Percentiles rank a stretch among this genome's conserved stretches.
Conservation (phyloP, 1,139 yeast genomes). For the Lodderomyces orthopsilosis region DNA sequence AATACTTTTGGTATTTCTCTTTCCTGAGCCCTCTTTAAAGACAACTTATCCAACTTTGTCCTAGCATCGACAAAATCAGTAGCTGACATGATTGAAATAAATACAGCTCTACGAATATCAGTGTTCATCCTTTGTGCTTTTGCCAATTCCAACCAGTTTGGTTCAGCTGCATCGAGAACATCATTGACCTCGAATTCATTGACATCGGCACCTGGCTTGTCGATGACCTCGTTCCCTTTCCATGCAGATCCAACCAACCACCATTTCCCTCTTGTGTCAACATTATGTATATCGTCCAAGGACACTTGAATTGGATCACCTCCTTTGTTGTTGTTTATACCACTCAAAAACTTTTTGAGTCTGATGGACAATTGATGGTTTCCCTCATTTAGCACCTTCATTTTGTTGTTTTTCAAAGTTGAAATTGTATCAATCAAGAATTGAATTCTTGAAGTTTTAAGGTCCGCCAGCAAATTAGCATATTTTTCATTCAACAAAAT, state of each 20-base stretch:
- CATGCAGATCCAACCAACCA: conserved; percentile 99
- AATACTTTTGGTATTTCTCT: conserved; percentile 84
- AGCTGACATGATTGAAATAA: conserved; percentile 92
- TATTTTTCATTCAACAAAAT: conserved; percentile 50
- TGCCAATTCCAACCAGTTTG: conserved; percentile 89
- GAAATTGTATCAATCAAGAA: conserved; percentile 83
- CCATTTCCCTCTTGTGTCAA: conserved; percentile 90
- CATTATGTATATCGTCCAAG: conserved; percentile 73
- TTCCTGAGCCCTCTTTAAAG: conserved; percentile 78
- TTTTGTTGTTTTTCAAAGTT: conserved; percentile 81
- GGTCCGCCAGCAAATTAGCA: conserved; percentile 26
- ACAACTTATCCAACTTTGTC: conserved; percentile 74
- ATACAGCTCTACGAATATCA: conserved; percentile 88
- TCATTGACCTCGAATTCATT: conserved; percentile 46
- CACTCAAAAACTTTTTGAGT: conserved; percentile 66
- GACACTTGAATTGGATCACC: conserved; percentile 83
- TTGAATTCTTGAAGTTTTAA: conserved; percentile 63
- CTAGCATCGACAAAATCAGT: conserved; percentile 88
- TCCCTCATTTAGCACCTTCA: conserved; percentile 51
- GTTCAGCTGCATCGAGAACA: conserved; percentile 64
- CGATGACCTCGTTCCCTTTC: conserved; percentile 48
- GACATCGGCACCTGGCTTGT: conserved; percentile 14
- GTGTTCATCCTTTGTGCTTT: conserved; percentile 90
- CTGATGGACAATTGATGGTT: conserved; percentile 51
- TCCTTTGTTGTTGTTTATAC: conserved; percentile 41